Evolutionary conservation across 305 asterid genomes (phyloP), one percentile per base, ranked within the genome.

Genomic region (Petunia hybrid): DNA sequence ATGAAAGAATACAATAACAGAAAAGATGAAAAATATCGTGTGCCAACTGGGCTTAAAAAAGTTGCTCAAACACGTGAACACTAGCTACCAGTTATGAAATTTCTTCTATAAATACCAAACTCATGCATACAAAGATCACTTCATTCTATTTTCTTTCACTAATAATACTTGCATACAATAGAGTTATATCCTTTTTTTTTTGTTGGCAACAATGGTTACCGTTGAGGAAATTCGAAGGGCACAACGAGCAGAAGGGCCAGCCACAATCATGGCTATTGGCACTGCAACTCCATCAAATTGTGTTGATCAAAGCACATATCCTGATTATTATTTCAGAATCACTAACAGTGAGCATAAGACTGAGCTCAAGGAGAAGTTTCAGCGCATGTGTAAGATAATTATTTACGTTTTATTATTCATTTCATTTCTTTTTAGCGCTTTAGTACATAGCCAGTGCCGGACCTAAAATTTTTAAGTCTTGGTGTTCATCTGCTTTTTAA

Each of bases 161-260:
- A 22, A 22, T 22, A 22, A 22, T 22, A 22, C 31, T 22, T 22
- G 31, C 31, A 22, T 22, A 22, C 31, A 22, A 22, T 22, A 22
- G 31, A 22, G 31, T 22, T 22, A 22, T 22, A 22, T 22, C 31
- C 31, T 22, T 22, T 22, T 22, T 22, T 22, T 22, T 22, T 22
- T 22, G 31, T 22, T 22, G 43, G 16, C 14, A 56, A 59, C 65
- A 85, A 86, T 90, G 97, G 89, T 82, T 42, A 87, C 89, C 36
- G 93, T 89, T 0, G 93, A 90, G 84, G 94, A 90, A 42, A 71
- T 92, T 68, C 87, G 91, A 8, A 81, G 83, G 64, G 88, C 94
- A 6, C 93, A 89, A 13, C 85, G 97, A 45, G 97, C 94, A 0
- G 87, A 90, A 51, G 94, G 94, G 0, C 93, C 97, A 1, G 94